Conservation (phyloP, 192 early-diverging fungal genomes). For the Gaertneriomyces semiglobifer region DNA sequence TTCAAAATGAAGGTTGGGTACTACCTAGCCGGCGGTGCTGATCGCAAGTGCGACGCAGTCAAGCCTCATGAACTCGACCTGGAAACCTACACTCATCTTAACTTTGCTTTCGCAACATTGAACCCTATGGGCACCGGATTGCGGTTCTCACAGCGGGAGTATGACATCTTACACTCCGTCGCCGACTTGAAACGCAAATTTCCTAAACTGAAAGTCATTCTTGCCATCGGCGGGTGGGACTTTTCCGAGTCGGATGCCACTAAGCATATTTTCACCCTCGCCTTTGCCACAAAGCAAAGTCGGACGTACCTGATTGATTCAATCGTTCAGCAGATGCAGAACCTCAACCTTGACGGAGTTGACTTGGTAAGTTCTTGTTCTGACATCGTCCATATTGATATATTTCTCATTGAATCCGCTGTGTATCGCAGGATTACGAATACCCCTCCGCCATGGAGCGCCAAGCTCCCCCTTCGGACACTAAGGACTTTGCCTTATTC, state of each 20-base stretch:
- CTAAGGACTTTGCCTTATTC: constrained; percentile 57
- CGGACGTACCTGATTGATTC: background rate
- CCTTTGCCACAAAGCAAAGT: background rate
- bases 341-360: constrained; percentile 57
- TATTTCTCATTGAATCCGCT: no score
- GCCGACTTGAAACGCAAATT: background rate
- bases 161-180: background rate
- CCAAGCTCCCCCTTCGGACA: constrained; percentile 57
- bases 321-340: background rate
- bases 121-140: background rate
- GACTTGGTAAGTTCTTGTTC: constrained; percentile 43
- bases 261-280: background rate
- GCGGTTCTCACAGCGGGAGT: background rate
- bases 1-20: constrained; percentile 2
- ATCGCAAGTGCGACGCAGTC: background rate
- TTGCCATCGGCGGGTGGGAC: constrained; percentile 3
- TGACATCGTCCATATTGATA: no score
- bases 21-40: background rate
- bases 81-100: background rate
- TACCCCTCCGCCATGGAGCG: constrained; percentile 65
- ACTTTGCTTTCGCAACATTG: background rate
- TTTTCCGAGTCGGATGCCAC: background rate
- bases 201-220: background rate
- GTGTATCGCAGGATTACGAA: constrained; percentile 53
- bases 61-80: constrained; percentile 1